A percentile compares a stretch with the other conserved stretches of the same genome.
phyloP scores from a whole-genome alignment of 2,329 filamentous ascomycete genomes.

The Xylaria sp. region DNA sequence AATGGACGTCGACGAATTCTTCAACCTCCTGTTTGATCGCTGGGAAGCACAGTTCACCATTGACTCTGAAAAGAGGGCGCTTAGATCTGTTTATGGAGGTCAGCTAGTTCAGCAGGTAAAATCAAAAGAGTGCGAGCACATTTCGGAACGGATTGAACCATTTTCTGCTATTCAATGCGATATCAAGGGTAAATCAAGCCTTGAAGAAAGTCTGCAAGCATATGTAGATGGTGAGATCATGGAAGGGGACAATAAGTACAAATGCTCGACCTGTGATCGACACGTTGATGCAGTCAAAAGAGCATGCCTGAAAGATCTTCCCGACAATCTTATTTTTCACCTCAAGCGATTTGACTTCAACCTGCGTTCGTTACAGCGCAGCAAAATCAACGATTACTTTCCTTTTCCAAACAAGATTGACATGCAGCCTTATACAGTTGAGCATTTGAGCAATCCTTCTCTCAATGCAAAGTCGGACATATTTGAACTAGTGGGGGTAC shows the following conservation, averaged over 20 bases:
- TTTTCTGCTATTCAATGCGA: conserved; percentile 97
- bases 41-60: conserved; percentile 82
- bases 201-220: conserved; percentile 89
- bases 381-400: conserved; percentile 96
- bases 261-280: conserved; percentile 85
- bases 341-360: conserved; percentile 89
- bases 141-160: conserved; percentile 86
- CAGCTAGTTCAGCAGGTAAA: conserved; percentile 93
- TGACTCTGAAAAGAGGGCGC: conserved; percentile 69
- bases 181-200: conserved; percentile 85
- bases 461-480: conserved; percentile 67
- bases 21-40: conserved; percentile 88
- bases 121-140: conserved; percentile 90
- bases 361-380: conserved; percentile 74
- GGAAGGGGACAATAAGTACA: conserved; percentile 99
- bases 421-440: conserved; percentile 89
- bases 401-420: conserved; percentile 84
- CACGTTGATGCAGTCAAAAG: conserved; percentile 94
- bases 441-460: conserved; percentile 72
- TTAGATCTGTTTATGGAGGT: conserved; percentile 88
- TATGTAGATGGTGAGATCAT: conserved; percentile 96
- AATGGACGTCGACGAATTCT: conserved; percentile 99
- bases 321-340: conserved; percentile 94
- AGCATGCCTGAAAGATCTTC: conserved; percentile 88
- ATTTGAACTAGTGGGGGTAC: conserved; percentile 92